Evolutionary conservation across 208 protist species (phyloP).

Genomic region (Leishmania amazonensis): DNA sequence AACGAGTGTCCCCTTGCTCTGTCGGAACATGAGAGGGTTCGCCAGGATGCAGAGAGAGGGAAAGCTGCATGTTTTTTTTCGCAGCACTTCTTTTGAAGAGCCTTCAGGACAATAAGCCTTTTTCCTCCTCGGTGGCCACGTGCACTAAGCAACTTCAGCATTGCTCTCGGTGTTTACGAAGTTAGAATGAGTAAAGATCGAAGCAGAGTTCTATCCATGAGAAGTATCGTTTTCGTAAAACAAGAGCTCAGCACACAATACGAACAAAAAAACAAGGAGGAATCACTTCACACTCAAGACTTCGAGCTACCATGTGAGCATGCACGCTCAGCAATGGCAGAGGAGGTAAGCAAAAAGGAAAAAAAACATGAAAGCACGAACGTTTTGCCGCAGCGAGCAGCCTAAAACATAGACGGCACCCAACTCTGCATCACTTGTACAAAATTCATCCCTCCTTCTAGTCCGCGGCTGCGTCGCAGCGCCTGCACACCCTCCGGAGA

Average conservation of each 20-base stretch:
- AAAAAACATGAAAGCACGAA: background rate
- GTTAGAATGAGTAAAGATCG: background rate
- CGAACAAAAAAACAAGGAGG: background rate
- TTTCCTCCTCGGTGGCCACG: background rate
- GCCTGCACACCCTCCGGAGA: slow-evolving; percentile 37
- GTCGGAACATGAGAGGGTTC: background rate
- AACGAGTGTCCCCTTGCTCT: background rate
- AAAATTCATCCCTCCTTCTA: slow-evolving; percentile 17
- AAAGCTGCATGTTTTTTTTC: background rate
- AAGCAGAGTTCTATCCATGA: background rate
- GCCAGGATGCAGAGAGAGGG: background rate
- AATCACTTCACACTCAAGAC: background rate
- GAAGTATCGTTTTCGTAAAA: background rate
- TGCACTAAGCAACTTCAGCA: background rate
- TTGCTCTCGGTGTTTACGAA: background rate
- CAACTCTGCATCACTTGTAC: slow-evolving; percentile 19
- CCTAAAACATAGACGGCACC: slow-evolving; percentile 27
- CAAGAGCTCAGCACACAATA: background rate
- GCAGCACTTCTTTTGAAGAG: background rate
- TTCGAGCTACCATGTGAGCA: background rate
- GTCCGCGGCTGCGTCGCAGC: slow-evolving; percentile 32
- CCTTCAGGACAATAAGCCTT: background rate
- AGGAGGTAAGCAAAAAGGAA: background rate
- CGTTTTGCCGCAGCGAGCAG: background rate
- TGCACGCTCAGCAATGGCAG: background rate